phyloP scores from a whole-genome alignment of 306 rosid genomes.

The Bauhinia variegata region DNA sequence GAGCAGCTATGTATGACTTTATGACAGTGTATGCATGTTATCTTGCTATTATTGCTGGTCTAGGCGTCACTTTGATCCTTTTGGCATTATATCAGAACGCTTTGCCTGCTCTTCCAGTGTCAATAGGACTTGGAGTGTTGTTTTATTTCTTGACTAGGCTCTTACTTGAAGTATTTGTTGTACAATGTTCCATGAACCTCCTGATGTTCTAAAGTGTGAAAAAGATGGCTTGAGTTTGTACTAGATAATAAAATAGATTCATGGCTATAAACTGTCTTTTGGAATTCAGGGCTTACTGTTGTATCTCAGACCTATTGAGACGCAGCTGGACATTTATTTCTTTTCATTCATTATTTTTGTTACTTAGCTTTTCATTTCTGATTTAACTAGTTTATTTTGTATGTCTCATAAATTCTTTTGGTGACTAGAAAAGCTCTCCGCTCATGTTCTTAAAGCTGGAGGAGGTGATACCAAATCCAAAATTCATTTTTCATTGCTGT shows the following conservation, averaged over 20 bases:
- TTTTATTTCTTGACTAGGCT: constrained; percentile 85
- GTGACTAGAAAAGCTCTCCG: constrained; percentile 11
- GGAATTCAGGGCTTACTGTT: too few species aligned
- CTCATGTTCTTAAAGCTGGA: constrained; percentile 27
- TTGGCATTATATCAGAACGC: constrained; percentile 90
- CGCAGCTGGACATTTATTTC: constrained; percentile 25
- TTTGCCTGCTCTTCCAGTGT: constrained; percentile 94
- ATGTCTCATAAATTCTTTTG: background rate
- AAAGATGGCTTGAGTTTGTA: constrained; percentile 28
- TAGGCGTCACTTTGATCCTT: constrained; percentile 86
- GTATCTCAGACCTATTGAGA: background rate
- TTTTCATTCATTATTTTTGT: constrained; percentile 20
- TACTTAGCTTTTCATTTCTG: constrained; percentile 1
- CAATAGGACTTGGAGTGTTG: constrained; percentile 70
- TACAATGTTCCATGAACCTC: constrained; percentile 87
- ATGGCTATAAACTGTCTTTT: too few species aligned
- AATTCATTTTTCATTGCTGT: constrained; percentile 16
- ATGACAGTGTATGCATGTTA: constrained; percentile 96
- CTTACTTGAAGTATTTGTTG: constrained; percentile 81
- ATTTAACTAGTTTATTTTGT: constrained; percentile 3
- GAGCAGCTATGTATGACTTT: constrained; percentile 97
- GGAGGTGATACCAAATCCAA: constrained; percentile 9
- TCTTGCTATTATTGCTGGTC: constrained; percentile 97
- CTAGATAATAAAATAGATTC: background rate
- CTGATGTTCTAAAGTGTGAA: constrained; percentile 62